Conservation (phyloP, 2,329 filamentous ascomycete genomes). For the Alternaria infectoria region DNA sequence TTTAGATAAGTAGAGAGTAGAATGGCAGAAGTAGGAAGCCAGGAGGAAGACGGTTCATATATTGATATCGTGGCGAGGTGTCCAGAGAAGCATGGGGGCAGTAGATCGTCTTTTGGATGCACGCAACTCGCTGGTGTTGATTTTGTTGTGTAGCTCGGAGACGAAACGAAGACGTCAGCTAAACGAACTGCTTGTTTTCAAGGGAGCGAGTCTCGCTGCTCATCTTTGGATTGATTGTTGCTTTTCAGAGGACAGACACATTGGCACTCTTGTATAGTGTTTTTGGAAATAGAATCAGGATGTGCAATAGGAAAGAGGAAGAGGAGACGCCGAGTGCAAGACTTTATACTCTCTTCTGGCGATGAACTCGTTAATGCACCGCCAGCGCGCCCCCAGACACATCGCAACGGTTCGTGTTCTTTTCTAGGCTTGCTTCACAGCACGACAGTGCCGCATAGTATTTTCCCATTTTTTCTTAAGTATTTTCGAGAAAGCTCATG, state of each 20-base stretch:
- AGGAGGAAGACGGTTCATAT: not conserved
- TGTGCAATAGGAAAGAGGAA: not conserved
- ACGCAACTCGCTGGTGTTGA: too few species aligned
- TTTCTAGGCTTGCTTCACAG: not conserved
- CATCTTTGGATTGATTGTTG: too few species aligned
- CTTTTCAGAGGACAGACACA: too few species aligned
- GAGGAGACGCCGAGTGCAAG: not conserved
- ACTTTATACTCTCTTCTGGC: not conserved
- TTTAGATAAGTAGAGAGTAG: not conserved
- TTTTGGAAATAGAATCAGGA: too few species aligned
- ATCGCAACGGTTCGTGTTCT: too few species aligned
- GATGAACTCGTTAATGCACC: not conserved
- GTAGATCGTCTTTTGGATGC: too few species aligned
- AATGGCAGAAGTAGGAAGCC: not conserved
- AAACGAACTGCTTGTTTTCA: not conserved
- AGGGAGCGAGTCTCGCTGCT: accelerated
- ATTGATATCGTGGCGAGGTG: not conserved
- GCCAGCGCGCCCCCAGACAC: not conserved
- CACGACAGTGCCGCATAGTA: not conserved
- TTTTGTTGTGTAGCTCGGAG: not conserved
- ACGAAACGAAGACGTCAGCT: not conserved
- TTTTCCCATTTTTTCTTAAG: not conserved
- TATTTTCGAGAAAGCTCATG: not conserved
- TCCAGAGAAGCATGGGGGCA: not conserved
- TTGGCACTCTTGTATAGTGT: too few species aligned